These are phyloP conservation scores for Eucalyptus globulus DNA, from an alignment of 345 rosid species.

Conservation along the genomic window DNA sequence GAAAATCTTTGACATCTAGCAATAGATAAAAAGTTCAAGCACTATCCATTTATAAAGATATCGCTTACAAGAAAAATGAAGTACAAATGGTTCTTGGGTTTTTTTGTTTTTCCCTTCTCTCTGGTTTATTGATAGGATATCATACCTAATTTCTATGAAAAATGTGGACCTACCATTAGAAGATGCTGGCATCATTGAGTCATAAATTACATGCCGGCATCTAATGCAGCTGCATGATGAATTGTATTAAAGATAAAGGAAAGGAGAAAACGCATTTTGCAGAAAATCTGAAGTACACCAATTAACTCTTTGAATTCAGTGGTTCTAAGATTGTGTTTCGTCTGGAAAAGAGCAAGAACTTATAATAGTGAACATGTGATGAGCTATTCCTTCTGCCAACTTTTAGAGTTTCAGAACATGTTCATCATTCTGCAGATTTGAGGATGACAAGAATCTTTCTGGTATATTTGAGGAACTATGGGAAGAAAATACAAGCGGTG, in stretches of 20 bases:
- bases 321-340: neutral
- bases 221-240: neutral
- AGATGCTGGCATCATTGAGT: neutral
- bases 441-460: slow-evolving; percentile 79
- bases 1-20: neutral
- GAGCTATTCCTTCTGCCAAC: neutral
- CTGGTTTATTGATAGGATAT: neutral
- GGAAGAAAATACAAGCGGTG: slow-evolving; percentile 93
- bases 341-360: neutral
- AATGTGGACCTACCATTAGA: neutral
- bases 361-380: neutral
- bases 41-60: neutral
- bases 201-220: neutral
- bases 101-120: neutral
- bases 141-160: neutral
- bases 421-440: slow-evolving; percentile 52
- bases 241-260: neutral
- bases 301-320: neutral
- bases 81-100: neutral
- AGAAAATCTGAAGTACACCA: neutral
- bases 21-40: neutral
- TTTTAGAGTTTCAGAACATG: neutral
- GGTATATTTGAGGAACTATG: slow-evolving; percentile 88
- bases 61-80: neutral
- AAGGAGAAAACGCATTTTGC: neutral